Evolutionary conservation across 331 rosid species (phyloP).

Genomic region (Pyrus hybrid): DNA sequence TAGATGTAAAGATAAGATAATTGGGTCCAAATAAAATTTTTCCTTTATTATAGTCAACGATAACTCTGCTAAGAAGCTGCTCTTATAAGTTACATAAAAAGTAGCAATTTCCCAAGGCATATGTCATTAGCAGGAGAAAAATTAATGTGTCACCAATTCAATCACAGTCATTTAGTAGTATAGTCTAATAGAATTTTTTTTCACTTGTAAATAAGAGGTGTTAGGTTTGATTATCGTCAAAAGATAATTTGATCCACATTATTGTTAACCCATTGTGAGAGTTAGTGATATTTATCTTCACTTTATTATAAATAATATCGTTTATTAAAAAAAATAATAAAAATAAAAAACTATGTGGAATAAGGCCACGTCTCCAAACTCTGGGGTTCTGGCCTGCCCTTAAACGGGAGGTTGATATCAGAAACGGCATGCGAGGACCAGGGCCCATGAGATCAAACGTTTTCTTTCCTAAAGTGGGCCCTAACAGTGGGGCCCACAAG

Average conservation of each 20-base stretch:
- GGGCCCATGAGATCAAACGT: conserved; percentile 35
- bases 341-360: not conserved
- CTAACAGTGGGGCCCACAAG: not conserved
- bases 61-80: too few relatives aligned
- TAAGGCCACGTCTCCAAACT: conserved; percentile 28
- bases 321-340: too few relatives aligned
- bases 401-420: conserved; percentile 2
- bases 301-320: too few relatives aligned
- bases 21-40: too few relatives aligned
- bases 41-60: too few relatives aligned
- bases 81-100: not conserved
- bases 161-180: not conserved
- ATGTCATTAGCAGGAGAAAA: conserved; percentile 5
- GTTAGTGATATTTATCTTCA: too few relatives aligned
- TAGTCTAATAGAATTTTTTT: accelerated
- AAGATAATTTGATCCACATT: too few relatives aligned
- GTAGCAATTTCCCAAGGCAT: conserved; percentile 18
- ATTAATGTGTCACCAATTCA: not conserved
- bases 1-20: too few relatives aligned
- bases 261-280: too few relatives aligned
- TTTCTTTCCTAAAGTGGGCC: conserved; percentile 9
- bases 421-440: conserved; percentile 37
- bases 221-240: too few relatives aligned
- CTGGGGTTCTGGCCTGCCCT: conserved; percentile 16
- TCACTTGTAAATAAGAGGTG: too few relatives aligned